Evolutionary conservation across 257 asterid species (phyloP).

Genomic region (Pogostemon cablin): DNA sequence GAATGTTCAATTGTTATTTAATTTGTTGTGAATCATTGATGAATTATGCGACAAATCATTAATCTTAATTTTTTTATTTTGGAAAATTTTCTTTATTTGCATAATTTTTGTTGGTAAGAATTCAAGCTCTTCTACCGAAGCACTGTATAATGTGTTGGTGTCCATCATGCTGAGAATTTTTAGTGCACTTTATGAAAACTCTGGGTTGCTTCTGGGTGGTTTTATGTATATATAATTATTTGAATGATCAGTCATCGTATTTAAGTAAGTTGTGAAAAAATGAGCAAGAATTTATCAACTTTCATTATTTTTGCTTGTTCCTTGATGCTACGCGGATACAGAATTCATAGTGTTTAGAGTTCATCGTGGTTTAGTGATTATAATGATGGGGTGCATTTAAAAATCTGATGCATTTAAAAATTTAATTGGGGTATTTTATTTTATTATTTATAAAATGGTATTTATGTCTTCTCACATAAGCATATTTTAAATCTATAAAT

Average conservation of each 20-base stretch:
- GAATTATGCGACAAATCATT: not conserved
- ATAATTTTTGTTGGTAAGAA: not conserved
- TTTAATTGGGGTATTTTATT: too few relatives aligned
- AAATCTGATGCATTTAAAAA: too few relatives aligned
- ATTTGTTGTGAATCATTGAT: not conserved
- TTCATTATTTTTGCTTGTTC: not conserved
- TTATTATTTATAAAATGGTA: too few relatives aligned
- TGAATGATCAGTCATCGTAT: not conserved
- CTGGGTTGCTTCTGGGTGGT: not conserved
- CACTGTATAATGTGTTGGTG: not conserved
- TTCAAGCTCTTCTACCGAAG: not conserved
- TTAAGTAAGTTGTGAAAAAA: not conserved
- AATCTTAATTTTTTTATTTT: conserved; percentile 12
- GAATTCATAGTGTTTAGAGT: too few relatives aligned
- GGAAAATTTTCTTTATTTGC: not conserved
- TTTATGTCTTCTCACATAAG: too few relatives aligned
- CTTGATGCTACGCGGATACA: too few relatives aligned
- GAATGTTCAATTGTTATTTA: not conserved
- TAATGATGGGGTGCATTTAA: too few relatives aligned
- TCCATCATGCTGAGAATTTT: conserved; percentile 12
- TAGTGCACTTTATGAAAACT: not conserved
- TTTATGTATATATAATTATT: not conserved
- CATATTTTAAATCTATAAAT: too few relatives aligned
- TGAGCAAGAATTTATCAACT: not conserved
- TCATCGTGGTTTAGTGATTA: too few relatives aligned